phyloP scores from a whole-genome alignment of 2,329 filamentous ascomycete species.

The Volutella citrinella region DNA sequence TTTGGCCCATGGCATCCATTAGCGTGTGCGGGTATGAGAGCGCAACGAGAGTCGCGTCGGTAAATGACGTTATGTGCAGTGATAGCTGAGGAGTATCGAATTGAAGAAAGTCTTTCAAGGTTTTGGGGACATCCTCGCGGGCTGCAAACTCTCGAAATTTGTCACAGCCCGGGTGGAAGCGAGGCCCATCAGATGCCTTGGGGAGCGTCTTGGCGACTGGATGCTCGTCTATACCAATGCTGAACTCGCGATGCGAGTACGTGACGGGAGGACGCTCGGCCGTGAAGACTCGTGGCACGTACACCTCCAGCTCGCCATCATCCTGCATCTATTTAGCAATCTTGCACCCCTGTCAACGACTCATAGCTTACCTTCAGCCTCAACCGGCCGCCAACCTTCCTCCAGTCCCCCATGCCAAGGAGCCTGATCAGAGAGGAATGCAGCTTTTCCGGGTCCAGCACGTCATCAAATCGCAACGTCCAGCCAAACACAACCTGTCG shows the following conservation, averaged over 20 bases:
- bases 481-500: slow-evolving; percentile 13
- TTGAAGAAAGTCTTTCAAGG: slow-evolving; percentile 38
- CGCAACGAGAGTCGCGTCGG: slow-evolving; percentile 46
- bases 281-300: slow-evolving; percentile 28
- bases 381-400: slow-evolving; percentile 43
- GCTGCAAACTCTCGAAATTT: slow-evolving; percentile 16
- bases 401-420: slow-evolving; percentile 43
- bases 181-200: slow-evolving; percentile 14
- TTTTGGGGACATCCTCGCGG: slow-evolving; percentile 13
- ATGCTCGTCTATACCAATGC: slow-evolving; percentile 37
- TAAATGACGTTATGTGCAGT: slow-evolving; percentile 46
- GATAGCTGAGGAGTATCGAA: slow-evolving; percentile 43
- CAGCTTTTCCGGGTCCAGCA: slow-evolving; percentile 41
- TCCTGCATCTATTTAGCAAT: slow-evolving; percentile 1
- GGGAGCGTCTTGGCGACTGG: slow-evolving; percentile 36
- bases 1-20: no score
- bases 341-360: fast-evolving
- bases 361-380: slow-evolving; percentile 14
- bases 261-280: slow-evolving; percentile 33
- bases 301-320: slow-evolving; percentile 28
- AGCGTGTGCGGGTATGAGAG: slow-evolving; percentile 45
- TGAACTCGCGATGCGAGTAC: slow-evolving; percentile 36
- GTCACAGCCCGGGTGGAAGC: slow-evolving; percentile 12
- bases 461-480: slow-evolving; percentile 43
- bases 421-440: slow-evolving; percentile 33